These are phyloP conservation scores for Xylaria sp. DNA, from an alignment of 2,329 filamentous ascomycete genomes.

Conservation along the genomic window DNA sequence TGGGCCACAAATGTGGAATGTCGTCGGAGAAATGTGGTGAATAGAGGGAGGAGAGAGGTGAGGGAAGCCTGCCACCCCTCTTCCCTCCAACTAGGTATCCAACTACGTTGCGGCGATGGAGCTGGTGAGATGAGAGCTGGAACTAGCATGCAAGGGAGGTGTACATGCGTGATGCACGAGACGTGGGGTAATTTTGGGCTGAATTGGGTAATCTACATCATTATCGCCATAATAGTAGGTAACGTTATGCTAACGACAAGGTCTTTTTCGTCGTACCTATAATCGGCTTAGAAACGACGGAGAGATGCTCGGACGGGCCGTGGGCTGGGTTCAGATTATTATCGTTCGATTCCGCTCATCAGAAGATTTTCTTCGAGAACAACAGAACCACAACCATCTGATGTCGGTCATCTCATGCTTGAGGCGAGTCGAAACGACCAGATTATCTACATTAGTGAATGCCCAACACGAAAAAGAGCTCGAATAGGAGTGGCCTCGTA, in stretches of 20 bases:
- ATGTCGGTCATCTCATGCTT: slow-evolving; percentile 34
- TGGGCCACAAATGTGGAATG: slow-evolving; percentile 21
- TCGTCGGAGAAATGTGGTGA: slow-evolving; percentile 20
- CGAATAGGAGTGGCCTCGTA: slow-evolving; percentile 9
- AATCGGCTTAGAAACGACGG: slow-evolving; percentile 21
- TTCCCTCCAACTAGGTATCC: slow-evolving; percentile 25
- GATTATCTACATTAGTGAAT: slow-evolving; percentile 15
- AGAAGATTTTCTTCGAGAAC: slow-evolving; percentile 23
- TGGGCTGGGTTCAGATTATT: slow-evolving; percentile 30
- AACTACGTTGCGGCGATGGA: slow-evolving; percentile 26
- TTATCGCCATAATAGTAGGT: slow-evolving; percentile 9
- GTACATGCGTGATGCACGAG: slow-evolving; percentile 18
- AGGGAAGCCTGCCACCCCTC: slow-evolving; percentile 17
- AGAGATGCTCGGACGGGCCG: slow-evolving; percentile 23
- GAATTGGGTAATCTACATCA: slow-evolving; percentile 24
- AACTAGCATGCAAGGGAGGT: slow-evolving; percentile 17
- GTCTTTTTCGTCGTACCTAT: slow-evolving; percentile 20
- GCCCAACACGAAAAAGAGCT: slow-evolving; percentile 14
- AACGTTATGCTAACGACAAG: slow-evolving; percentile 16
- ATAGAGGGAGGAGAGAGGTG: not conserved
- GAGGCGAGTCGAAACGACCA: slow-evolving; percentile 18
- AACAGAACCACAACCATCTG: slow-evolving; percentile 29
- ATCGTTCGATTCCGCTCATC: slow-evolving; percentile 31
- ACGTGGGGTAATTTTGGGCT: slow-evolving; percentile 29
- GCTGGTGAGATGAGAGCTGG: slow-evolving; percentile 16